Evolutionary conservation across 1,284 basidiomycete genomes (phyloP).

Genomic region (Austroboletus novae-zelandiae): DNA sequence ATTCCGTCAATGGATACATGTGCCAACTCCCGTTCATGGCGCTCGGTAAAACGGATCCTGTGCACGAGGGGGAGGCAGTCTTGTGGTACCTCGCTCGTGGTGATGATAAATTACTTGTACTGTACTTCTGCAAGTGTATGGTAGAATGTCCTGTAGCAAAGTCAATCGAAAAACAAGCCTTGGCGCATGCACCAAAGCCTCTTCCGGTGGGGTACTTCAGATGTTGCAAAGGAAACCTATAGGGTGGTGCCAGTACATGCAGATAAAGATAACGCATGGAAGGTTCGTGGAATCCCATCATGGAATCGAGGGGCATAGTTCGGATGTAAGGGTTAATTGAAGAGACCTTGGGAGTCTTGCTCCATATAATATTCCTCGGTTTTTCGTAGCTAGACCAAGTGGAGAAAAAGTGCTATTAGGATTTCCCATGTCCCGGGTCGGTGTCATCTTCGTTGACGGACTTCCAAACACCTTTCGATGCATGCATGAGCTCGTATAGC

Average conservation of each 20-base stretch:
- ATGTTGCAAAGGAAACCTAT: too few relatives aligned
- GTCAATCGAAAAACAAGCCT: too few relatives aligned
- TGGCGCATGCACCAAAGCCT: too few relatives aligned
- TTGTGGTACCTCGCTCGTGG: slow-evolving; percentile 37
- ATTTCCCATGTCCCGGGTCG: slow-evolving; percentile 8
- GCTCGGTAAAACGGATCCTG: slow-evolving; percentile 26
- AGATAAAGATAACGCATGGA: too few relatives aligned
- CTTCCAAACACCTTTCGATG: slow-evolving; percentile 84
- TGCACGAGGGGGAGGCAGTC: slow-evolving; percentile 24
- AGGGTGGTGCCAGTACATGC: too few relatives aligned
- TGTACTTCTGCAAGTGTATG: not conserved
- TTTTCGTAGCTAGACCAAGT: slow-evolving; percentile 6
- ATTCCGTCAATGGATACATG: slow-evolving; percentile 45
- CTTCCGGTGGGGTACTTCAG: too few relatives aligned
- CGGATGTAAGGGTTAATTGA: too few relatives aligned
- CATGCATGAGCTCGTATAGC: slow-evolving; percentile 90
- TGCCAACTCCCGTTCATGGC: slow-evolving; percentile 53
- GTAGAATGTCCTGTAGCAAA: not conserved
- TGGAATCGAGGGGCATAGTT: too few relatives aligned
- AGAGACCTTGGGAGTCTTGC: too few relatives aligned
- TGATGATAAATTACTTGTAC: not conserved
- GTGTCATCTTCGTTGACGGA: slow-evolving; percentile 29
- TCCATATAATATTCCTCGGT: not conserved
- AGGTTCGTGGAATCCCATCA: too few relatives aligned
- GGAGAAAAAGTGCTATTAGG: slow-evolving; percentile 12